phyloP scores from a whole-genome alignment of 2,329 filamentous ascomycete genomes.

The Ophiostoma sp. region DNA sequence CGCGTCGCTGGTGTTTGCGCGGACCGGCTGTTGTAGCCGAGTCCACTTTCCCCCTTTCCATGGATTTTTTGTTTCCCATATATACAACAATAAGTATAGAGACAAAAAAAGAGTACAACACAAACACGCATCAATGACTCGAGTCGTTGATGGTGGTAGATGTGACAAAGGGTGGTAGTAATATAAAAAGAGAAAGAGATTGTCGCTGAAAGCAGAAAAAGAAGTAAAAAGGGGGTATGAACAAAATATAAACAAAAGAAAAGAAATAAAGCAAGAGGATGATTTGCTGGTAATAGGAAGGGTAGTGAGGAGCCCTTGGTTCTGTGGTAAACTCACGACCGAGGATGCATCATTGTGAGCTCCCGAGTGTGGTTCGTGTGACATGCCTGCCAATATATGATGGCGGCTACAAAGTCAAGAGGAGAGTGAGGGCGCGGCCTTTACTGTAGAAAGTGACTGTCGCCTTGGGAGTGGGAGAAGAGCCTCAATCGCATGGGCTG shows the following conservation, averaged over 20 bases:
- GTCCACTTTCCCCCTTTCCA: background rate
- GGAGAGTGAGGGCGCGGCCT: background rate
- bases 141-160: background rate
- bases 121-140: background rate
- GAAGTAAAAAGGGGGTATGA: slow-evolving; percentile 17
- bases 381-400: background rate
- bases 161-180: background rate
- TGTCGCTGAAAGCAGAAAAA: slow-evolving; percentile 13
- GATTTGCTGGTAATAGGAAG: background rate
- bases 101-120: background rate
- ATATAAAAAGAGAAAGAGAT: background rate
- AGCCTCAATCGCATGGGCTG: background rate
- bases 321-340: background rate
- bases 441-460: background rate
- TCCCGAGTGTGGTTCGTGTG: background rate
- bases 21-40: background rate
- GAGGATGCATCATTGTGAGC: background rate
- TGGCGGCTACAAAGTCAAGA: background rate
- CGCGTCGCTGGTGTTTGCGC: background rate
- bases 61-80: background rate
- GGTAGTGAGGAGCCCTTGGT: background rate
- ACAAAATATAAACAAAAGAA: slow-evolving; percentile 11
- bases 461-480: background rate
- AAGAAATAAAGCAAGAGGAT: background rate
- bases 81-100: slow-evolving; percentile 13